Conservation (phyloP, 805 yeast genomes). For the Candida nemodendra region DNA sequence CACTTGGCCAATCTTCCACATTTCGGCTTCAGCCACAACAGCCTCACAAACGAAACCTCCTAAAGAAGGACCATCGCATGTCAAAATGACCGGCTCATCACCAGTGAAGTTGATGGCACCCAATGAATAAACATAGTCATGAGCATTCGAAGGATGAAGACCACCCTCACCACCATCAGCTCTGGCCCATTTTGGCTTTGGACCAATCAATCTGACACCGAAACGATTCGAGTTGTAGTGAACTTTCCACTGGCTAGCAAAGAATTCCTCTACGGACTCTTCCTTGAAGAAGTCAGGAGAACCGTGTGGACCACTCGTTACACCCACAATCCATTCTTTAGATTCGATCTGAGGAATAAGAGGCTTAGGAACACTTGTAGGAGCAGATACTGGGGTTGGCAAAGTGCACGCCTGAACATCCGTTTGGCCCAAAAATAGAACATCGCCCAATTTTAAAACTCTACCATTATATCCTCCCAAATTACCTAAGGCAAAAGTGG, state of each 20-base stretch:
- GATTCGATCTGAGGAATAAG: slow-evolving; percentile 54
- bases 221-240: slow-evolving; percentile 97
- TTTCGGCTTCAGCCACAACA: slow-evolving; percentile 91
- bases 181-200: slow-evolving; percentile 97
- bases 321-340: slow-evolving; percentile 80
- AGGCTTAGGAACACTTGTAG: slow-evolving; percentile 53
- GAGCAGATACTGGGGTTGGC: slow-evolving; percentile 70
- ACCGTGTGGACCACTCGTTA: slow-evolving; percentile 97
- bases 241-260: slow-evolving; percentile 81
- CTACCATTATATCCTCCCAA: slow-evolving; percentile 96
- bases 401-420: slow-evolving; percentile 62
- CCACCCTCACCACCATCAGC: slow-evolving; percentile 97
- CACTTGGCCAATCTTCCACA: slow-evolving; percentile 98
- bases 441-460: slow-evolving; percentile 88
- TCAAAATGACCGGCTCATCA: slow-evolving; percentile 95
- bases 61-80: slow-evolving; percentile 96
- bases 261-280: slow-evolving; percentile 75
- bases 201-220: slow-evolving; percentile 92
- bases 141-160: slow-evolving; percentile 97
- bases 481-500: slow-evolving; percentile 91
- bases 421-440: slow-evolving; percentile 81
- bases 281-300: slow-evolving; percentile 89
- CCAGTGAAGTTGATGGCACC: slow-evolving; percentile 99
- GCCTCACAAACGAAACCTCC: slow-evolving; percentile 98
- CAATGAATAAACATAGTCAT: slow-evolving; percentile 92